Evolutionary conservation across 2,329 filamentous ascomycete genomes (phyloP).

Genomic region (Arachnopeziza araneosa): DNA sequence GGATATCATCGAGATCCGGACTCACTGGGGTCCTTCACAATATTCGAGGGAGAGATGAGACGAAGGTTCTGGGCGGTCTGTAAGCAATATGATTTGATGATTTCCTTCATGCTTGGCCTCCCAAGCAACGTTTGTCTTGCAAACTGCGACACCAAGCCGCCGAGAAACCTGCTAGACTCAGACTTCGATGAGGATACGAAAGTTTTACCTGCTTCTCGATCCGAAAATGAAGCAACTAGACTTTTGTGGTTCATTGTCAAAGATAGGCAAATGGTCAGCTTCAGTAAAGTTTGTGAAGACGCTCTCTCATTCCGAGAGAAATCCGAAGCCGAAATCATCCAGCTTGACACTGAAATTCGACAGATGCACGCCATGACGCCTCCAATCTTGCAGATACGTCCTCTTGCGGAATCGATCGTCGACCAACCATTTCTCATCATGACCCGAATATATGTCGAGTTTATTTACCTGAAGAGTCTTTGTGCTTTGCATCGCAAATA

Average conservation of each 20-base stretch:
- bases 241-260: slow-evolving; percentile 32
- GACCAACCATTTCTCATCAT: slow-evolving; percentile 24
- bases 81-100: slow-evolving; percentile 26
- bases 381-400: slow-evolving; percentile 13
- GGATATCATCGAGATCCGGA: slow-evolving; percentile 27
- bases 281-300: slow-evolving; percentile 27
- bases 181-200: slow-evolving; percentile 25
- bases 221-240: slow-evolving; percentile 21
- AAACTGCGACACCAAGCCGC: slow-evolving; percentile 22
- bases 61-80: slow-evolving; percentile 24
- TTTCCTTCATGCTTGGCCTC: slow-evolving; percentile 28
- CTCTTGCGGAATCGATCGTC: slow-evolving; percentile 18
- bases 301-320: slow-evolving; percentile 26
- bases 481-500: slow-evolving; percentile 29
- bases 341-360: slow-evolving; percentile 22
- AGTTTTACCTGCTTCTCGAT: slow-evolving; percentile 18
- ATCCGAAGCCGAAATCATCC: slow-evolving; percentile 15
- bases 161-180: slow-evolving; percentile 25
- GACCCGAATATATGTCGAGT: slow-evolving; percentile 20
- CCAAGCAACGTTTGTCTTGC: slow-evolving; percentile 23
- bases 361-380: slow-evolving; percentile 19
- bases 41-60: slow-evolving; percentile 29
- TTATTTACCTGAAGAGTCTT: slow-evolving; percentile 25
- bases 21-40: slow-evolving; percentile 14
- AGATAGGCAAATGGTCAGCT: slow-evolving; percentile 24